These are phyloP conservation scores for Trametes gibbosa DNA, from an alignment of 768 basidiomycete genomes.

Conservation along the genomic window DNA sequence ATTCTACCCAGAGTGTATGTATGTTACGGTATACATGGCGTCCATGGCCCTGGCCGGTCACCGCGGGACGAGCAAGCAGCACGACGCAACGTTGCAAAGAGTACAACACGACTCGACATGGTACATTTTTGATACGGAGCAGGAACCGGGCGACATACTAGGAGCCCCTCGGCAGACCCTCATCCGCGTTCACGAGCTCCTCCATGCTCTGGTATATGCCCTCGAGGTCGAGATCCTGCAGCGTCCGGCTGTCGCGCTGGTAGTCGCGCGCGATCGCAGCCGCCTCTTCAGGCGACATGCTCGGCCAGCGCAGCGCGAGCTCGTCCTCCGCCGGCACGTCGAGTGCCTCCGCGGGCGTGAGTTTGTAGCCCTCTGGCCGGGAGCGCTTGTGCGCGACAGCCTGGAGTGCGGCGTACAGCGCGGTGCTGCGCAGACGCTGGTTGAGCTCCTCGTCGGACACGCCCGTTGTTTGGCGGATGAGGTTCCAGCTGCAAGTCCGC, in stretches of 20 bases:
- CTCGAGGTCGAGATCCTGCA: constrained; percentile 54
- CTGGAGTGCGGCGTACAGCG: constrained; percentile 66
- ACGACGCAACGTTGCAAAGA: no score
- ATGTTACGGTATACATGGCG: neutral
- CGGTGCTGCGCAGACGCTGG: constrained; percentile 67
- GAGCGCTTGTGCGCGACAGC: constrained; percentile 42
- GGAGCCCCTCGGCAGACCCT: constrained; percentile 2
- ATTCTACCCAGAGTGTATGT: neutral
- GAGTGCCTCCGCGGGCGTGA: constrained; percentile 57
- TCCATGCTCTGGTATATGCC: constrained; percentile 61
- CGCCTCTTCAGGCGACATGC: constrained; percentile 63
- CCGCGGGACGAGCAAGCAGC: neutral
- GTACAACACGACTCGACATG: neutral
- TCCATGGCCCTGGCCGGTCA: no score
- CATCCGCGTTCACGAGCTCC: constrained; percentile 55
- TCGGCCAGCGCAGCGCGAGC: constrained; percentile 70
- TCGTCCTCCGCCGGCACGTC: constrained; percentile 56
- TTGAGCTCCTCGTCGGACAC: constrained; percentile 77
- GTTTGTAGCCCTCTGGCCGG: constrained; percentile 48
- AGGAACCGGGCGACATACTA: neutral
- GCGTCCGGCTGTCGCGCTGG: constrained; percentile 53
- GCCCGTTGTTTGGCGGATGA: constrained; percentile 69
- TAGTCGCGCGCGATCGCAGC: constrained; percentile 60
- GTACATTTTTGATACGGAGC: neutral
- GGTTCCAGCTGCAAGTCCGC: constrained; percentile 59